Base-by-base conservation (phyloP, 202 grass and related monocot species). In the Schoenoplectus triqueter region DNA sequence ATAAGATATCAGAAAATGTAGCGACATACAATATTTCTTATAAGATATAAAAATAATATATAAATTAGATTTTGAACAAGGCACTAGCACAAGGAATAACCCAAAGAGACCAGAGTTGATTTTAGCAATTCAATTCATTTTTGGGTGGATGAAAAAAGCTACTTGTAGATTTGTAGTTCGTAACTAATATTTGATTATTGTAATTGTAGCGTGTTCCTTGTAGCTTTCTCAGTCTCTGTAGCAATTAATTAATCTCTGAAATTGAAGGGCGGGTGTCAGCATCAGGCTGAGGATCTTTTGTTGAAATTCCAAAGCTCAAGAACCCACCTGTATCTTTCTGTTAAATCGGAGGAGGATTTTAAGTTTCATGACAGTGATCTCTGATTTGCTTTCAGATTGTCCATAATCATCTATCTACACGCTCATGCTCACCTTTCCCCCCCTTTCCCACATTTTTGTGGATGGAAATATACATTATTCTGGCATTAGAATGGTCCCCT, bases 281-380 rank as follows among this genome's bases (percentile, higher is more conserved):
- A 51, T 73, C 70, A 73, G 8, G 7, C 9, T 13, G 9, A 74
- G 9, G 3, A 48, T 72, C 68, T 45, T 72, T 1, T 49, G 69
- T 72, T 72, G 69, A 72, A 72, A 19, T 41, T 18, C 10, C 2
- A 72, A 72, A 49, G 7, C 7, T 46, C 13, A 48, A 48, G n/a
- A 2, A 19, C 15, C n/a, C 15, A 15, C 42, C n/a, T 6, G 13
- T 6, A 49, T 9, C 48, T 49, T 0, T 9, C 0, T 40, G 2
- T 71, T 10, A 10, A 39, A 39, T 39, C 15, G 4, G 22, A 66
- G 39, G 8, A 4, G 10, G 20, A 31, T 10, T 10, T 66, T 39
- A 22, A 31, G 22, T 66, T 66, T 18, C 69, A 1, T 72, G 69
- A 72, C 44, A 72, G 69, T 3, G 69, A 72, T 72, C 2, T 72